phyloP scores from a whole-genome alignment of 2,329 filamentous ascomycete genomes.

The Aspergillaceae sp. region DNA sequence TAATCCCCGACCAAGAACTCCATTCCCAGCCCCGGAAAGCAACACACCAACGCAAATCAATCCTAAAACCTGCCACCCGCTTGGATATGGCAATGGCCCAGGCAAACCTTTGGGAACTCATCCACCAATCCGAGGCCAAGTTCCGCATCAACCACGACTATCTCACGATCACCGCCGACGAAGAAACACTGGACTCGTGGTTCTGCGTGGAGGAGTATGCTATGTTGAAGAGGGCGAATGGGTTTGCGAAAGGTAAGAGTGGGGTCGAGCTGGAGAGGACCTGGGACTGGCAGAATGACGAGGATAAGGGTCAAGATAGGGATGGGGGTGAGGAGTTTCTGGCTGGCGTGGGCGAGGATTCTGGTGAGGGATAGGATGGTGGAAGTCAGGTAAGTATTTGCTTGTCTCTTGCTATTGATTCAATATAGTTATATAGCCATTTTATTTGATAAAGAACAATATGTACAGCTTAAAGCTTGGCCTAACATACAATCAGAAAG shows the following conservation, averaged over 20 bases:
- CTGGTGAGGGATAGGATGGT: too few species aligned
- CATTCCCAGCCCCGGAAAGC: background rate
- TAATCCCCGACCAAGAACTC: background rate
- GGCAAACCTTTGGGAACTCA: constrained; percentile 7
- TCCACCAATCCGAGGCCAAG: constrained; percentile 1
- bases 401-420: too few species aligned
- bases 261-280: too few species aligned
- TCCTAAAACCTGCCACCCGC: constrained; percentile 9
- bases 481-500: background rate
- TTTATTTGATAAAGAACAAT: too few species aligned
- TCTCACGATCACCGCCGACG: constrained; percentile 1
- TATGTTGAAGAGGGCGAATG: constrained; percentile 2
- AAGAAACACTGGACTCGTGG: constrained; percentile 4
- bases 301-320: background rate
- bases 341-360: too few species aligned
- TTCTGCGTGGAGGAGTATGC: constrained; percentile 2
- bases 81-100: constrained; percentile 8
- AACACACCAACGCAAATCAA: constrained; percentile 1
- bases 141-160: constrained; percentile 5
- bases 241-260: background rate
- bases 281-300: background rate
- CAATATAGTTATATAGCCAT: too few species aligned
- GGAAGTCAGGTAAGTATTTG: too few species aligned
- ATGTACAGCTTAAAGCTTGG: too few species aligned
- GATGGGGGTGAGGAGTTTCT: too few species aligned